Conservation (phyloP, 176 grass and related monocot species). For the Lolium perenne region DNA sequence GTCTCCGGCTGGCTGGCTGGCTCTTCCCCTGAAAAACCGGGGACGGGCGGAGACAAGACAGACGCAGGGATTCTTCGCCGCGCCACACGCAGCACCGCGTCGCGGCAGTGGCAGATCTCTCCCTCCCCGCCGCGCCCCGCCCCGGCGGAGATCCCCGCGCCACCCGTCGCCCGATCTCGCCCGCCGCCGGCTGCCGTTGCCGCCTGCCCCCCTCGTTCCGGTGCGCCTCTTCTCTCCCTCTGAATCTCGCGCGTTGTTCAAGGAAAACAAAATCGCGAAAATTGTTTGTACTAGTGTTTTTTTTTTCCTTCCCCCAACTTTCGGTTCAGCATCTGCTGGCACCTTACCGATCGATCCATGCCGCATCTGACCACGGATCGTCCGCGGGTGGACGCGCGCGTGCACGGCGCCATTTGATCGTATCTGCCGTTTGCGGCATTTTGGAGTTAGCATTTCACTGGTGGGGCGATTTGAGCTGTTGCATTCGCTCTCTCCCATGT, state of each 20-base stretch:
- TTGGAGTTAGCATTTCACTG: neutral
- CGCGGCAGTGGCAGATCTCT: constrained; percentile 3
- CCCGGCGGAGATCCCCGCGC: neutral
- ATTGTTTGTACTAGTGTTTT: neutral
- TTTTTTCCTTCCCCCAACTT: neutral
- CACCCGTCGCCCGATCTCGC: constrained; percentile 37
- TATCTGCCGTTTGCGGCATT: neutral
- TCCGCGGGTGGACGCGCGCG: neutral
- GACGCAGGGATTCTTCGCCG: neutral
- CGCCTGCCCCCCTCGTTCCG: neutral
- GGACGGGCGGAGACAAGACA: neutral
- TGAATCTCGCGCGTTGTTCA: constrained; percentile 23
- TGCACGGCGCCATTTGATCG: neutral
- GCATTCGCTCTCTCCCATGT: no score
- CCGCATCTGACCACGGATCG: constrained; percentile 8
- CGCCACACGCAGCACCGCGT: neutral
- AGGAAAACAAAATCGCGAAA: neutral
- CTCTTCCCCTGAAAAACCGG: neutral
- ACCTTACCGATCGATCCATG: neutral
- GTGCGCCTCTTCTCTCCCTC: neutral
- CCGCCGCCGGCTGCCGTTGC: neutral
- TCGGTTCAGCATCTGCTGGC: neutral
- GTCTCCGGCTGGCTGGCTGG: neutral
- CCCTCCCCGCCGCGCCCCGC: constrained; percentile 22
- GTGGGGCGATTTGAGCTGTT: neutral